Base-by-base conservation (phyloP, 306 rosid species). In the Quercus robur region DNA sequence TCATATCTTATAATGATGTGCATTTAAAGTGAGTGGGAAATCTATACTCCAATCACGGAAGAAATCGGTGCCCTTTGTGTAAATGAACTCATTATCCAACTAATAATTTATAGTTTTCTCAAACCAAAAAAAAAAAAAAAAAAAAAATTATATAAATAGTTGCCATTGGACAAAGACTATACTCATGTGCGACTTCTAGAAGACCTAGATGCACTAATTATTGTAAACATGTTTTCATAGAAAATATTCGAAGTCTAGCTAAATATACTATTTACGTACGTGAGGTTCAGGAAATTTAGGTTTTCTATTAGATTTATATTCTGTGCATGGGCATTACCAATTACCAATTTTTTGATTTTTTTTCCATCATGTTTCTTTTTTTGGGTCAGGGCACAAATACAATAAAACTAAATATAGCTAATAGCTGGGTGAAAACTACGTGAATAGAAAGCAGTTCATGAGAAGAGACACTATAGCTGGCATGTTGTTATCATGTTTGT, bases 41-140 rank as follows among this genome's bases (percentile, higher is more conserved):
- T 68, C 17, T 35, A 35, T 33, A n/a, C 72, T 4, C 72, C 72
- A 68, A 68, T 68, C 72, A 68, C 7, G 58, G 69, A 10, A 28
- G 77, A 74, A 74, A 56, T 19, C 18, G 77, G 61, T 74, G 77
- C 66, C 23, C 77, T 55, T 74, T 20, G 26, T 55, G 62, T 17
- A 25, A 64, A 52, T 56, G 52, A 52, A 17, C 62, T 26, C 30
- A 54, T 56, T 55, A n/a, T 74, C 67, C 77, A 74, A 74, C n/a
- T 73, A 19, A 31, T 31, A 33, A 6, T 33, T 28, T 26, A 26
- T 63, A 63, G 46, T 38, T 38, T 38, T 38, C 46, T 38, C 46
- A 8, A 8, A 38, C 46, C 46, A 2, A 38, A 38, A 38, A 38
- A 38, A 38, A 0, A 0, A 38, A 38, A 38, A 7, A 38, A 1